Evolutionary conservation across 73 alveolate species (phyloP).

Genomic region (Symbiodinium pilosum): DNA sequence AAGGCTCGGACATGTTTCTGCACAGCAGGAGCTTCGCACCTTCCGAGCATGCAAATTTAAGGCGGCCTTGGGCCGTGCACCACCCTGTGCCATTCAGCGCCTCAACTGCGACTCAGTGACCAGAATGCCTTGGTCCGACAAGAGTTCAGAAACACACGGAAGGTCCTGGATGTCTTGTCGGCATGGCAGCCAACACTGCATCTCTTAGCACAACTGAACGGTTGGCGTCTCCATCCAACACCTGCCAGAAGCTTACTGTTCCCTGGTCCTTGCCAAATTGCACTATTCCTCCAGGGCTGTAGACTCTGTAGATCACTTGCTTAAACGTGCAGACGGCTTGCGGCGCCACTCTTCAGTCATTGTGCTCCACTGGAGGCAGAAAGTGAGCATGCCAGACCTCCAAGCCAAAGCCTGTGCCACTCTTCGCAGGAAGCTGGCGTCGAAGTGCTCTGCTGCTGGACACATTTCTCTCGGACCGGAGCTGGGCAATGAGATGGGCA

Average conservation of each 20-base stretch:
- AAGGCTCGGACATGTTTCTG: background rate
- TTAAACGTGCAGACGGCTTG: conserved; percentile 22
- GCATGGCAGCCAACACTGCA: conserved; percentile 10
- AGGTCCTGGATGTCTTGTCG: background rate
- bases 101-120: background rate
- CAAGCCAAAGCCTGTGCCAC: too few relatives aligned
- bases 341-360: background rate
- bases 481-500: background rate
- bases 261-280: too few relatives aligned
- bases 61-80: background rate
- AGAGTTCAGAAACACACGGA: background rate
- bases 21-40: background rate
- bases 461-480: background rate
- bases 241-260: too few relatives aligned
- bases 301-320: background rate
- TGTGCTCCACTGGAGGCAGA: conserved; percentile 19
- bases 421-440: background rate
- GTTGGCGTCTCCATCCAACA: background rate
- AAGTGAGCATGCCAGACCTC: background rate
- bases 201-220: background rate
- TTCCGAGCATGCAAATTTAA: background rate
- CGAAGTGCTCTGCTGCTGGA: background rate
- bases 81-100: background rate
- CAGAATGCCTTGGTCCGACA: too few relatives aligned
- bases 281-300: too few relatives aligned